Evolutionary conservation across 139 green algal genomes (phyloP).

Genomic region (Picochlorum sp.): DNA sequence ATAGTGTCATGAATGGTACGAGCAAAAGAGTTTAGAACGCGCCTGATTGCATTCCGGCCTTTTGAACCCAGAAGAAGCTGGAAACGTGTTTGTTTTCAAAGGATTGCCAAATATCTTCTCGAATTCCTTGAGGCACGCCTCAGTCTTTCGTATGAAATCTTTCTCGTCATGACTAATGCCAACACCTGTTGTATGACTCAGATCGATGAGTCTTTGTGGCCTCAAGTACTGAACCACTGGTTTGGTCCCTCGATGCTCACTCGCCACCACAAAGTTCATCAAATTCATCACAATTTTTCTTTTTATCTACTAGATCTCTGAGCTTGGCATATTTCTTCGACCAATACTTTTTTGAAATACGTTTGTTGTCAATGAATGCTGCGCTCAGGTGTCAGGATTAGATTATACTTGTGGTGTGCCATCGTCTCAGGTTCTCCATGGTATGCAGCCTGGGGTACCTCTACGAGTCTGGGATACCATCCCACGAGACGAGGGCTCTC

Average conservation of each 20-base stretch:
- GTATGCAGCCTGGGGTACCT: constrained; percentile 18
- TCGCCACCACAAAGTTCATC: constrained; percentile 43
- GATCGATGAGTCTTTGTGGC: neutral
- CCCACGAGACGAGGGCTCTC: constrained; percentile 21
- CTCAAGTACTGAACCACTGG: constrained; percentile 1
- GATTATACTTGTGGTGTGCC: constrained; percentile 27
- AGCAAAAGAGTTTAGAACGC: constrained; percentile 14
- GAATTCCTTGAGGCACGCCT: constrained; percentile 3
- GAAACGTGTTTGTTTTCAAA: neutral
- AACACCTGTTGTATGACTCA: constrained; percentile 2
- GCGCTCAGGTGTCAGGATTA: constrained; percentile 40
- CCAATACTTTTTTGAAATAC: constrained; percentile 30
- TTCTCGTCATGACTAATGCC: constrained; percentile 7
- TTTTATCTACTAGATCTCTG: constrained; percentile 20
- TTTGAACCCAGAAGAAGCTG: constrained; percentile 14
- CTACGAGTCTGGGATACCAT: constrained; percentile 27
- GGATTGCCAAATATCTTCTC: neutral
- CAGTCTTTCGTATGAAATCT: constrained; percentile 3
- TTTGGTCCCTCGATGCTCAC: neutral
- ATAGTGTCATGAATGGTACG: no score
- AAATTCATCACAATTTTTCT: constrained; percentile 49
- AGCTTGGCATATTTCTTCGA: constrained; percentile 4
- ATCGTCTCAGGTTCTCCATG: constrained; percentile 14
- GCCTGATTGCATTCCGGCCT: constrained; percentile 9
- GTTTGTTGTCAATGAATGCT: constrained; percentile 33